phyloP scores from a whole-genome alignment of 2,329 filamentous ascomycete species.

The Sarocladium kiliense region DNA sequence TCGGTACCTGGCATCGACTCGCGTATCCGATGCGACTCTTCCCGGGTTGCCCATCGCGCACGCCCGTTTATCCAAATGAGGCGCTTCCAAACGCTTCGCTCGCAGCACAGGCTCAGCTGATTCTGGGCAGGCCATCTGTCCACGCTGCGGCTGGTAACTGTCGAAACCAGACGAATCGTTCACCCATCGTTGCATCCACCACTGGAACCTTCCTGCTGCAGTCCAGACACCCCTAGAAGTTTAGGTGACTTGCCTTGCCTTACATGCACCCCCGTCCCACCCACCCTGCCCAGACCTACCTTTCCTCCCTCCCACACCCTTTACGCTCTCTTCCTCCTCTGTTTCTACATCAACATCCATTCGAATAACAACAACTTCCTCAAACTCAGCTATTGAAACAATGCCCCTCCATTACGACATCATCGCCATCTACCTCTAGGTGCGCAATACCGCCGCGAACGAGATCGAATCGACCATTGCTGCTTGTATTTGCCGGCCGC shows the following conservation, averaged over 20 bases:
- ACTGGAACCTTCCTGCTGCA: too few relatives aligned
- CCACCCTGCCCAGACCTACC: background rate
- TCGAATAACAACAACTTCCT: background rate
- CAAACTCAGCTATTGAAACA: background rate
- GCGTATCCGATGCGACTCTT: background rate
- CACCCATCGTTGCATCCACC: background rate
- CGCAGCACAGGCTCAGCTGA: too few relatives aligned
- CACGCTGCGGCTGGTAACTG: background rate
- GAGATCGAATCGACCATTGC: background rate
- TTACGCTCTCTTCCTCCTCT: background rate
- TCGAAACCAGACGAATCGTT: background rate
- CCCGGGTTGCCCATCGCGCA: background rate
- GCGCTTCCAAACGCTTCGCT: background rate
- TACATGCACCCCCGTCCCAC: background rate
- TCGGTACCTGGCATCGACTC: slow-evolving; percentile 5
- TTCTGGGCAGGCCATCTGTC: background rate
- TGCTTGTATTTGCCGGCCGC: background rate
- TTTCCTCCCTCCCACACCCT: background rate
- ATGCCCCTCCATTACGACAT: slow-evolving; percentile 7
- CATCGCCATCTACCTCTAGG: slow-evolving; percentile 8
- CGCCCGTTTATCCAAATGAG: background rate
- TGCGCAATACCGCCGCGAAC: background rate
- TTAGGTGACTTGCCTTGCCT: background rate
- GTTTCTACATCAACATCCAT: background rate
- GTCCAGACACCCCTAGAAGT: background rate